Conservation (phyloP, 805 yeast genomes). For the Wickerhamiella lipophila region DNA sequence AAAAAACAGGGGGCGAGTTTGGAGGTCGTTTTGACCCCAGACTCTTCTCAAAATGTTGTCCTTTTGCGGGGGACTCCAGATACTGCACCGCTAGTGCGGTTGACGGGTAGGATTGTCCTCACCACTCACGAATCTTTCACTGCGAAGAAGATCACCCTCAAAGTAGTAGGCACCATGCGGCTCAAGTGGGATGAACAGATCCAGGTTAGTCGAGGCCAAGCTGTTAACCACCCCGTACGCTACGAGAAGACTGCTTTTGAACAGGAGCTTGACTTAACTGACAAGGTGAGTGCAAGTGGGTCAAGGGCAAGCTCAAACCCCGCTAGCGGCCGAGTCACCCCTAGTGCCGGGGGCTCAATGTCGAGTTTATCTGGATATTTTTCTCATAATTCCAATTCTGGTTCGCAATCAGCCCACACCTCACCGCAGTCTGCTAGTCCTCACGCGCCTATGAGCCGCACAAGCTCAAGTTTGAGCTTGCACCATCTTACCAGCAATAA, state of each 20-base stretch:
- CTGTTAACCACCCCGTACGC: slow-evolving; percentile 23
- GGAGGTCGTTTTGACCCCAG: slow-evolving; percentile 20
- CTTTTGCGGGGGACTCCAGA: slow-evolving; percentile 65
- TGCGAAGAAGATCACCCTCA: slow-evolving; percentile 50
- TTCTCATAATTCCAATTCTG: slow-evolving; percentile 11
- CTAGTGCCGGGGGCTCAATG: slow-evolving; percentile 18
- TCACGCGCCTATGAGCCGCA: slow-evolving; percentile 7
- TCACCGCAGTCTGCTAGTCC: slow-evolving; percentile 11
- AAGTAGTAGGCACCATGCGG: slow-evolving; percentile 53
- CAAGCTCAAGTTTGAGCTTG: not conserved
- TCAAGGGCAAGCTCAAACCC: slow-evolving; percentile 13
- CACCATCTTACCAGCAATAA: not conserved
- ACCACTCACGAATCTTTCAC: slow-evolving; percentile 63
- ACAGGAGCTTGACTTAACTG: slow-evolving; percentile 38
- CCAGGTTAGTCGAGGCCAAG: slow-evolving; percentile 28
- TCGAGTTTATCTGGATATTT: slow-evolving; percentile 25
- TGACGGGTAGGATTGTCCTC: slow-evolving; percentile 68
- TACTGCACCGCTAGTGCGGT: slow-evolving; percentile 63
- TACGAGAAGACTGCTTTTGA: slow-evolving; percentile 57
- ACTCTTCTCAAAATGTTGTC: slow-evolving; percentile 39
- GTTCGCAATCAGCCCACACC: slow-evolving; percentile 2
- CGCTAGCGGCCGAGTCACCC: slow-evolving; percentile 22
- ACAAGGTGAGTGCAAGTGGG: not conserved
- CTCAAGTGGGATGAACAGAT: slow-evolving; percentile 50
- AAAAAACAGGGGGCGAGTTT: slow-evolving; percentile 12